These are phyloP conservation scores for Talaromyces sp. DNA, from an alignment of 2,329 filamentous ascomycete species.

Conservation along the genomic window DNA sequence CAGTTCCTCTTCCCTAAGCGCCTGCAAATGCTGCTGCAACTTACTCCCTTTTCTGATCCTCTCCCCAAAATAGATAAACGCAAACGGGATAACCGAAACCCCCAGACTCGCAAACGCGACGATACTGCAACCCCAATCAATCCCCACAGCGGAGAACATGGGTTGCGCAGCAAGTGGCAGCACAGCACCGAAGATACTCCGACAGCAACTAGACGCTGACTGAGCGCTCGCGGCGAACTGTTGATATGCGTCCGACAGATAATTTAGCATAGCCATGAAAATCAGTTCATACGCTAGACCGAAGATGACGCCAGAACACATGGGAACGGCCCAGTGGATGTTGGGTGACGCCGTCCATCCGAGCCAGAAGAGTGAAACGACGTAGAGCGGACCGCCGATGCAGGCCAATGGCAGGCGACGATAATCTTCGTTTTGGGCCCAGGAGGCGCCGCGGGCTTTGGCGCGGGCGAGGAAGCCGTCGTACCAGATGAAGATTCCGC, in stretches of 20 bases:
- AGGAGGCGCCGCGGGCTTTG: slow-evolving; percentile 50
- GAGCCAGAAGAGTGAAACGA: slow-evolving; percentile 52
- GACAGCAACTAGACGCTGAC: slow-evolving; percentile 53
- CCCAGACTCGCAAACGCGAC: slow-evolving; percentile 42
- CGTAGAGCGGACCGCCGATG: slow-evolving; percentile 61
- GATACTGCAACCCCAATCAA: slow-evolving; percentile 45
- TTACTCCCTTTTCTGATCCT: slow-evolving; percentile 42
- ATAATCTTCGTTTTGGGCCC: slow-evolving; percentile 60
- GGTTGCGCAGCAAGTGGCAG: slow-evolving; percentile 55
- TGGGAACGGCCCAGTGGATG: slow-evolving; percentile 48
- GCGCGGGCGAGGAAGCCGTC: slow-evolving; percentile 60
- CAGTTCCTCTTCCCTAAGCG: slow-evolving; percentile 34
- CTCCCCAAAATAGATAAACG: slow-evolving; percentile 44
- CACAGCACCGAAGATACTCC: slow-evolving; percentile 55
- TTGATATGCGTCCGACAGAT: slow-evolving; percentile 66
- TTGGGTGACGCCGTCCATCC: slow-evolving; percentile 35
- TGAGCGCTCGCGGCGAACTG: slow-evolving; percentile 61
- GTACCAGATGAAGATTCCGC: slow-evolving; percentile 65
- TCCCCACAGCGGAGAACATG: slow-evolving; percentile 45
- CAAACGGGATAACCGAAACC: slow-evolving; percentile 44
- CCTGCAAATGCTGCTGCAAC: slow-evolving; percentile 43
- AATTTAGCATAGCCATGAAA: slow-evolving; percentile 66
- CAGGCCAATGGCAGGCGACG: slow-evolving; percentile 68
- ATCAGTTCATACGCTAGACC: slow-evolving; percentile 62
- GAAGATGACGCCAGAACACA: slow-evolving; percentile 62